Conservation (phyloP, 2,329 filamentous ascomycete species). For the Fusarium drepaniforme region DNA sequence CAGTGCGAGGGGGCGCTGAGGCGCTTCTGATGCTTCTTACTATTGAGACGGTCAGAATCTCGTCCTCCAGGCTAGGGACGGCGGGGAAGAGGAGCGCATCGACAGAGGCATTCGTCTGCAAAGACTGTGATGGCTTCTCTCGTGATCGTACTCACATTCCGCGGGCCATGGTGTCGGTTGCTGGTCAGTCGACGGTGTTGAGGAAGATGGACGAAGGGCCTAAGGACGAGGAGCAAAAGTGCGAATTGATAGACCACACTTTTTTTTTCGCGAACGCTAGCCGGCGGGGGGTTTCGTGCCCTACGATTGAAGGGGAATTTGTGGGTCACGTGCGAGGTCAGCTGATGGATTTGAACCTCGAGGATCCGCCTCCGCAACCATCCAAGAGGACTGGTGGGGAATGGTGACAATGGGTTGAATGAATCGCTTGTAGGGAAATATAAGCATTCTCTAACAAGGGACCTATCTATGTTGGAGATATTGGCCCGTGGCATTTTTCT, state of each 20-base stretch:
- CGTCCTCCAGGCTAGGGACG: conserved; percentile 9
- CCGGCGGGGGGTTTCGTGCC: conserved; percentile 49
- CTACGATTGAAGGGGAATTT: conserved; percentile 41
- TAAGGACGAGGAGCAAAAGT: conserved; percentile 39
- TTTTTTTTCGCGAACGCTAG: conserved; percentile 43
- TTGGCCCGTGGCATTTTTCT: not conserved
- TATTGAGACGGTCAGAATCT: conserved; percentile 58
- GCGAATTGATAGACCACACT: conserved; percentile 47
- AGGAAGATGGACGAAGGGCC: conserved; percentile 47
- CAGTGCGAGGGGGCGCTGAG: conserved; percentile 99
- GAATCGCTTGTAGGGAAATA: not conserved
- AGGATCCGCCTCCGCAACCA: not conserved
- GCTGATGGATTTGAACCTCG: not conserved
- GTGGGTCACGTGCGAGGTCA: conserved; percentile 23
- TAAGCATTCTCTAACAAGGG: not conserved
- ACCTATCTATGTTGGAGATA: not conserved
- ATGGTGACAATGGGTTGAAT: not conserved
- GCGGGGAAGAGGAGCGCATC: conserved; percentile 13
- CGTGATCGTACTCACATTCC: conserved; percentile 66
- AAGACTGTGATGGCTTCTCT: conserved; percentile 16
- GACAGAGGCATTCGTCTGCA: conserved; percentile 8
- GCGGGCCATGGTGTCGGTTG: conserved; percentile 70
- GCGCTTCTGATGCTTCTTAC: conserved; percentile 99
- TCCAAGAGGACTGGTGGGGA: not conserved
- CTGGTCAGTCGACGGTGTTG: conserved; percentile 54